Evolutionary conservation across 805 yeast species (phyloP), one percentile per base, ranked within the genome.

Genomic region (Yamadazyma insecticola): DNA sequence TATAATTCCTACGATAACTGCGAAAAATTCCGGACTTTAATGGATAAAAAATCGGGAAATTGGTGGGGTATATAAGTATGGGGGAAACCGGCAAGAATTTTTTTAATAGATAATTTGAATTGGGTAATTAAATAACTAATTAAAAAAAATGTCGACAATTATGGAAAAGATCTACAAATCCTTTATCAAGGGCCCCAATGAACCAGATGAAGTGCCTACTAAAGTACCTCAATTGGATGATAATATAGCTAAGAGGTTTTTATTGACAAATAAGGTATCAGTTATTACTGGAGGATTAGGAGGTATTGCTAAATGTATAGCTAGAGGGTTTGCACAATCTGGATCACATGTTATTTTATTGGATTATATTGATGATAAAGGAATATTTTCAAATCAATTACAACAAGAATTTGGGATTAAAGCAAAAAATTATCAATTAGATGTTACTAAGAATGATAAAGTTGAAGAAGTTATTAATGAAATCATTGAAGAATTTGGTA

Each of bases 211-310:
- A 2, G 45, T 41, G 2, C 45, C 45, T 2, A 35, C 36, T 4
- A 23, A 16, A 8, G 29, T 35, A n/a, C 25, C 26, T 16, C 18
- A 28, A 3, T 27, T 38, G 16, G 35, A 28, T 17, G 13, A 27
- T 7, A 38, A 41, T 21, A 41, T 41, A 20, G 23, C 29, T 34
- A 35, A 39, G 13, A 23, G 47, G 35, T 39, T 46, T 14, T 31
- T 45, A n/a, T 31, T 47, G 21, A 37, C 35, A 16, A 52, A 43
- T 2, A 54, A 53, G 26, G 53, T 50, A 12, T 50, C 56, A n/a
- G 52, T 44, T 11, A 44, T 54, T 20, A 54, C 60, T 6, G 60
- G 60, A 3, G 56, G 57, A 5, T 49, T 53, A 16, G 57, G 60
- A 6, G 55, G 56, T 16, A 55, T 55, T 36, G 60, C 55, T 1